A percentile compares a stretch with the other conserved stretches of the same genome.
These are phyloP conservation scores for Verticillium klebahnii DNA, from an alignment of 2,329 filamentous ascomycete species.

Conservation along the genomic window DNA sequence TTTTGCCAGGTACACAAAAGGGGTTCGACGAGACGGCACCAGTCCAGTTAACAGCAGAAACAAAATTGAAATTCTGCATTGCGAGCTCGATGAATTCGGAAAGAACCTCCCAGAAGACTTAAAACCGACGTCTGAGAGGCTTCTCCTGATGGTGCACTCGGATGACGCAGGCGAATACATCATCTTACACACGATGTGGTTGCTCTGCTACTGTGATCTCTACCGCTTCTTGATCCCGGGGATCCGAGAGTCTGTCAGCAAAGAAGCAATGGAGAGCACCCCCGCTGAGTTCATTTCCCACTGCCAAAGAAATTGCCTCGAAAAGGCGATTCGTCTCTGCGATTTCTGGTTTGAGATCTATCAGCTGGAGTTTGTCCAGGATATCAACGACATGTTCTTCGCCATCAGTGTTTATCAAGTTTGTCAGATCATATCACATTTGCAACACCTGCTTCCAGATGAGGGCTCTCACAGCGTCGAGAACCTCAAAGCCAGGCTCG, in stretches of 20 bases:
- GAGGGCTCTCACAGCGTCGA: background rate
- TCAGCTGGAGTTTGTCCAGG: background rate
- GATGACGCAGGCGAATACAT: conserved; percentile 16
- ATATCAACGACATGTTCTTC: background rate
- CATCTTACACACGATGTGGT: conserved; percentile 11
- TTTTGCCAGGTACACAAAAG: background rate
- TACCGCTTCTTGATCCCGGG: conserved; percentile 19
- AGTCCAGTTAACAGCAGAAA: conserved; percentile 13
- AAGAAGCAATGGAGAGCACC: conserved; percentile 4
- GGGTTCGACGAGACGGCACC: background rate
- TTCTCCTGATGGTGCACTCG: conserved; percentile 20
- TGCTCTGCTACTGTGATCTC: conserved; percentile 18
- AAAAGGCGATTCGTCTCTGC: conserved; percentile 5
- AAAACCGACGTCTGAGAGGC: conserved; percentile 7
- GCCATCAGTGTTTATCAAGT: conserved; percentile 6
- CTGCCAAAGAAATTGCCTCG: conserved; percentile 8
- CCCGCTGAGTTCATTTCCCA: background rate
- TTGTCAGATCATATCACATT: conserved; percentile 3
- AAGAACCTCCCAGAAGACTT: conserved; percentile 15
- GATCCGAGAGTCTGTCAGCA: conserved; percentile 15
- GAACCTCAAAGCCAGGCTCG: background rate
- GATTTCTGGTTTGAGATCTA: conserved; percentile 6
- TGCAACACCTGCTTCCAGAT: conserved; percentile 2
- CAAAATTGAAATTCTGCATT: conserved; percentile 10
- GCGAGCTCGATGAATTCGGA: conserved; percentile 14